Conservation (phyloP, 768 basidiomycete genomes). For the Tricholoma hemisulphureum region DNA sequence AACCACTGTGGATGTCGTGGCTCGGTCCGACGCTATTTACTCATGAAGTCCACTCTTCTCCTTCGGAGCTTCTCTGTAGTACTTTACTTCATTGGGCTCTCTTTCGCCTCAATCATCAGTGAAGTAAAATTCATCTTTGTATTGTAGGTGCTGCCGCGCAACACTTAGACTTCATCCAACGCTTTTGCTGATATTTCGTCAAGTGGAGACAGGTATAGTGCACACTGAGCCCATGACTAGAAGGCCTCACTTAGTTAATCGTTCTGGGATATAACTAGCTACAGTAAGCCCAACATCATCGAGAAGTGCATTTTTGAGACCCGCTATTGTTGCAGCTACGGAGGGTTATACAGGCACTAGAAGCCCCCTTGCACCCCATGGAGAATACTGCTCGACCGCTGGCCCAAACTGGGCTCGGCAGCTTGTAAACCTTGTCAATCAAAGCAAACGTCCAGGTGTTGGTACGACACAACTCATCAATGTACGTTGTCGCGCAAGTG, state of each 20-base stretch:
- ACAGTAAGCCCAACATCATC: conserved; percentile 4
- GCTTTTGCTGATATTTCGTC: too few species aligned
- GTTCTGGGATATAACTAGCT: neutral
- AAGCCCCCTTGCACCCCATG: conserved; percentile 17
- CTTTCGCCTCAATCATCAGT: conserved; percentile 9
- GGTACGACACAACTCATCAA: conserved; percentile 11
- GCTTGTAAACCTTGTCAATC: conserved; percentile 13
- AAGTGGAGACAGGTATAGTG: conserved; percentile 16
- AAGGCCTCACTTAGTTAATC: neutral
- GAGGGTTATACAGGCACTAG: conserved; percentile 20
- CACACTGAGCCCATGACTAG: neutral
- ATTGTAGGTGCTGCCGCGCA: conserved; percentile 9
- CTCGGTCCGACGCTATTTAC: too few species aligned
- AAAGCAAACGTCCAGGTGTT: neutral
- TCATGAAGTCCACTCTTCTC: neutral
- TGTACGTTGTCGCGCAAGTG: conserved; percentile 1
- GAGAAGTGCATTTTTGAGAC: neutral
- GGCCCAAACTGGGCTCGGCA: conserved; percentile 23
- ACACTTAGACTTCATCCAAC: neutral
- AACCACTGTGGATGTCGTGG: too few species aligned
- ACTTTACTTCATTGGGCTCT: neutral
- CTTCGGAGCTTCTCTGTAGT: neutral
- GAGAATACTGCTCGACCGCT: conserved; percentile 15
- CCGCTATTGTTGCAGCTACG: conserved; percentile 9
- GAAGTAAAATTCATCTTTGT: conserved; percentile 13